Base-by-base conservation (phyloP, 805 yeast species). In the Cyberlindnera subsufficiens region DNA sequence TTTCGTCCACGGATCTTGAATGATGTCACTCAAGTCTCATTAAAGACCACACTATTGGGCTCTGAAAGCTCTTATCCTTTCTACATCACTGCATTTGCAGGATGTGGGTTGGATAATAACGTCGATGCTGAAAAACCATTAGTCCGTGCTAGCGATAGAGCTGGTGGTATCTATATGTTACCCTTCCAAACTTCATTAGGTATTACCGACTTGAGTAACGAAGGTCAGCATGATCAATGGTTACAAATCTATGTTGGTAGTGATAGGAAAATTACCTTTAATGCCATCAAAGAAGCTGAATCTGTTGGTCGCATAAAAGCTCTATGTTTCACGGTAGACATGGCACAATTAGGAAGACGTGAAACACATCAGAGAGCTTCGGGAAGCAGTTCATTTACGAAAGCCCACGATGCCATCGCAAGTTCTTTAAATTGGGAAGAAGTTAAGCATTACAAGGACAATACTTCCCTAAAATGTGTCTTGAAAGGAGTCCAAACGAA, bases 401-500 rank as follows among this genome's bases (percentile, higher is more conserved):
- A 31, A 30, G 5, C 37, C 15, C 16, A 16, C 5, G 30, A 16
- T 1, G 16, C 15, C 3, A 19, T 44, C 20, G 51, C 52, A 19
- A 30, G 53, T 16, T 46, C 55, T 36, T 41, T 60, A 4, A 59
- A 58, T 7, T 68, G 73, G 73, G 56, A 57, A 3, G 46, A 43
- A 6, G 49, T 66, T 39, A 51, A 56, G 22, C 46, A 53, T 44
- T 51, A 60, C 29, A 52, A 55, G 47, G 39, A 54, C 4, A 43
- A 52, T 29, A 69, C 78, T 1, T 59, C 60, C 3, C 55, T 77
- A 43, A 77, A 80, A 20, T 63, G 74, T 45, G 71, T 71, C 49
- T 64, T 72, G 47, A 84, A 83, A 57, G 91, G 90, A 2, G 65
- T 84, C 9, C 85, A 81, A 58, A 38, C 35, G n/a, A 17, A 15